These are phyloP conservation scores for Tolypocladium album DNA, from an alignment of 2,329 filamentous ascomycete genomes.

Conservation along the genomic window DNA sequence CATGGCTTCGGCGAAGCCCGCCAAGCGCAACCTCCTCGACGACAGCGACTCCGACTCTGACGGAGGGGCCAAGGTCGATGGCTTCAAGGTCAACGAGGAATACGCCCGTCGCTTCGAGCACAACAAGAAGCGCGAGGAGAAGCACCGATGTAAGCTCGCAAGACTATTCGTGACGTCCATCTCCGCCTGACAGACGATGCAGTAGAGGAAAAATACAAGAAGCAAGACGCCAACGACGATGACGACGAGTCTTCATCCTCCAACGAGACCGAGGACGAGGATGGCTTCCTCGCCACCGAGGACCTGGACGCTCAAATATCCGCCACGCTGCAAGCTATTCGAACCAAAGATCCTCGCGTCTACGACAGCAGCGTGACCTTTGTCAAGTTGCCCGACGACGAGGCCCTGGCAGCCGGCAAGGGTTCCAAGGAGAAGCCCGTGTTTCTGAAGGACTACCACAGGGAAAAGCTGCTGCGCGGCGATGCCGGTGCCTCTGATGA, in stretches of 20 bases:
- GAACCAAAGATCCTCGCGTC: conserved; percentile 80
- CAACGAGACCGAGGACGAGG: conserved; percentile 81
- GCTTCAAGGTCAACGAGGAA: conserved; percentile 79
- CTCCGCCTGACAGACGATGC: conserved; percentile 2
- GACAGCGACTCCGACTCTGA: conserved; percentile 41
- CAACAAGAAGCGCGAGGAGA: conserved; percentile 93
- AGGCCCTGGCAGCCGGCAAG: conserved; percentile 19
- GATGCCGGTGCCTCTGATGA: conserved; percentile 48
- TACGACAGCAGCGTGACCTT: conserved; percentile 76
- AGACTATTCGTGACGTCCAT: conserved; percentile 5
- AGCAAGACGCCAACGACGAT: conserved; percentile 31
- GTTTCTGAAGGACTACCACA: conserved; percentile 81
- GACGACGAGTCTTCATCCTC: conserved; percentile 55
- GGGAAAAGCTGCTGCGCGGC: conserved; percentile 74
- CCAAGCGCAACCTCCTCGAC: conserved; percentile 42
- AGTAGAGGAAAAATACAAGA: conserved; percentile 82
- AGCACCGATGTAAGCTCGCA: conserved; percentile 47
- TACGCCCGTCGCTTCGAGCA: conserved; percentile 86
- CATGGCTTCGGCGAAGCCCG: conserved; percentile 16
- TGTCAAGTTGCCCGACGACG: conserved; percentile 55
- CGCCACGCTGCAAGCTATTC: conserved; percentile 77
- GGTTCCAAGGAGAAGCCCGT: conserved; percentile 72
- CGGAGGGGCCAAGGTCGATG: conserved; percentile 28
- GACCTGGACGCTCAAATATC: conserved; percentile 79
- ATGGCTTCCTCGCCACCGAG: conserved; percentile 75